Evolutionary conservation across 805 yeast genomes (phyloP).

Genomic region (Metschnikowia orientalis): DNA sequence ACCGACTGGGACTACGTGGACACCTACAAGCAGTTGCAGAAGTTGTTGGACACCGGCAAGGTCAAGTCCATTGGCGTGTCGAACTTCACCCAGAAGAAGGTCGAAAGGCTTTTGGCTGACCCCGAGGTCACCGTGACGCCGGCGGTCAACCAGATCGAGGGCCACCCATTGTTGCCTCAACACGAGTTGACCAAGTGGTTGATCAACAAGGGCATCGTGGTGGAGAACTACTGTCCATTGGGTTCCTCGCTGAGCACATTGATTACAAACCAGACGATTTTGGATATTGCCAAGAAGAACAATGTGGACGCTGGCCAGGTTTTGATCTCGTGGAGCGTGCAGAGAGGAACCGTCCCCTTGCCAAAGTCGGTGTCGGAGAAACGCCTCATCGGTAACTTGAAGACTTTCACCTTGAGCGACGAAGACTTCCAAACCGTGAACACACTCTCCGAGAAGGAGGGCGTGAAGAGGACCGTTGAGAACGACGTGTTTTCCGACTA

Average conservation of each 20-base stretch:
- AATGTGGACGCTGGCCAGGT: slow-evolving; percentile 17
- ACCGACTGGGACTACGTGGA: slow-evolving; percentile 23
- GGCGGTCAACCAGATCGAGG: slow-evolving; percentile 20
- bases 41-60: slow-evolving; percentile 21
- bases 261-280: slow-evolving; percentile 14
- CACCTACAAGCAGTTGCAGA: slow-evolving; percentile 33
- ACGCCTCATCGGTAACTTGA: slow-evolving; percentile 35
- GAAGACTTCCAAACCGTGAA: slow-evolving; percentile 35
- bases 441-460: slow-evolving; percentile 28
- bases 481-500: slow-evolving; percentile 20
- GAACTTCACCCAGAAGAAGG: slow-evolving; percentile 16
- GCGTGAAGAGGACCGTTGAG: slow-evolving; percentile 27
- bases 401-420: slow-evolving; percentile 31
- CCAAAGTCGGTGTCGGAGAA: slow-evolving; percentile 23
- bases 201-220: slow-evolving; percentile 11
- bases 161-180: slow-evolving; percentile 20
- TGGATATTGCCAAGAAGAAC: slow-evolving; percentile 15
- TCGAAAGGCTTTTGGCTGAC: slow-evolving; percentile 15
- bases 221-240: slow-evolving; percentile 20
- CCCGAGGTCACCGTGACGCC: slow-evolving; percentile 18
- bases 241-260: slow-evolving; percentile 15
- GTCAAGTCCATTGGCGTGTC: slow-evolving; percentile 17
- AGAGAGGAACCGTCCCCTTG: slow-evolving; percentile 18
- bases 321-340: slow-evolving; percentile 19
- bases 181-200: slow-evolving; percentile 14